These are phyloP conservation scores for Leccinum subgranulosum DNA, from an alignment of 768 basidiomycete species.

Conservation along the genomic window DNA sequence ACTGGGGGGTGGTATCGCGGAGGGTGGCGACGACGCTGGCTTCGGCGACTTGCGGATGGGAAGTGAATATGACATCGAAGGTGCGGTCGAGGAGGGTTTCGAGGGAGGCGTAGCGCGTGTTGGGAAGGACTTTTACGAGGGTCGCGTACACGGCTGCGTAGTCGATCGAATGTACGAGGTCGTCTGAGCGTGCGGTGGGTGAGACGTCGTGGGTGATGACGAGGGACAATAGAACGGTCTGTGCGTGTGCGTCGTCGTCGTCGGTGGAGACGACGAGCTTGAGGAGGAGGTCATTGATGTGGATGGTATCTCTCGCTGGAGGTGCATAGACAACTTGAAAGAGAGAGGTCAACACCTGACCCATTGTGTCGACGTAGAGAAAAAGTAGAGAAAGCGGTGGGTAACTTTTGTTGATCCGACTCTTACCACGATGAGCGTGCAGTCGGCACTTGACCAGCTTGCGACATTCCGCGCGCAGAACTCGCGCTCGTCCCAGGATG, in stretches of 20 bases:
- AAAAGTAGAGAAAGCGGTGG: background rate
- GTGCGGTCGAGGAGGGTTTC: slow-evolving; percentile 45
- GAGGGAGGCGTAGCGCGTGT: slow-evolving; percentile 38
- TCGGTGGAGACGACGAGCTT: slow-evolving; percentile 35
- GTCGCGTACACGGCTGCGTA: slow-evolving; percentile 45
- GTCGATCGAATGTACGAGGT: slow-evolving; percentile 59
- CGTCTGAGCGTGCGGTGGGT: slow-evolving; percentile 48
- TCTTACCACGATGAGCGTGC: slow-evolving; percentile 39
- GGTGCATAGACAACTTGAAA: background rate
- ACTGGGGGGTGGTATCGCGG: slow-evolving; percentile 44
- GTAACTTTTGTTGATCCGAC: no score
- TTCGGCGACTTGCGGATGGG: slow-evolving; percentile 32
- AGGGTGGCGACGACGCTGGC: slow-evolving; percentile 46
- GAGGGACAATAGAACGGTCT: slow-evolving; percentile 54
- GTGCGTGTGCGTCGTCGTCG: slow-evolving; percentile 35
- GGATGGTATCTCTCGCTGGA: slow-evolving; percentile 33
- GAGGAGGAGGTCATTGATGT: slow-evolving; percentile 48
- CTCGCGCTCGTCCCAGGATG: slow-evolving; percentile 53
- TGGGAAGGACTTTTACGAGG: slow-evolving; percentile 25
- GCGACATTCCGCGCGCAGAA: slow-evolving; percentile 53
- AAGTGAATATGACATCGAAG: slow-evolving; percentile 36
- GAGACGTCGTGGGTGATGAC: slow-evolving; percentile 49
- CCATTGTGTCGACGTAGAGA: background rate
- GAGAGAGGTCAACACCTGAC: background rate
- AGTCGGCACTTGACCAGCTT: slow-evolving; percentile 48